Evolutionary conservation across 164 flowering plant genomes (phyloP).

Genomic region (Euptelea pleiosperma): DNA sequence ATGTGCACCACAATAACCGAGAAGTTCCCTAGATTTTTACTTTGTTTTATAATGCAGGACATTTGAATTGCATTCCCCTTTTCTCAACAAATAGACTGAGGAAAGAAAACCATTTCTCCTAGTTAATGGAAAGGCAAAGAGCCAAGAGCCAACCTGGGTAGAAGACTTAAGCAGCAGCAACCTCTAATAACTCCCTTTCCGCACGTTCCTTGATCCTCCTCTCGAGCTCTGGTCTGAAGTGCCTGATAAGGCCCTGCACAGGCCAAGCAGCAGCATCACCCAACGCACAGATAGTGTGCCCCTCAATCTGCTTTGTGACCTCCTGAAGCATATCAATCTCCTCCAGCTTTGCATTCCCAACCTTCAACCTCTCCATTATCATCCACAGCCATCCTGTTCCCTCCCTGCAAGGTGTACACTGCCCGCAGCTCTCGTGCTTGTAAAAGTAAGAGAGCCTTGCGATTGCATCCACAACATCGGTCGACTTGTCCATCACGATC

Average conservation of each 20-base stretch:
- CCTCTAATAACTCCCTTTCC: constrained; percentile 73
- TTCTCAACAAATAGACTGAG: not conserved
- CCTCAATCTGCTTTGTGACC: constrained; percentile 97
- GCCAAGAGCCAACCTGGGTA: constrained; percentile 32
- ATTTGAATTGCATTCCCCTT: too few species aligned
- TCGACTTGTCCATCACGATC: constrained; percentile 98
- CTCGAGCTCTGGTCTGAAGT: constrained; percentile 95
- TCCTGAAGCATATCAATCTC: constrained; percentile 99
- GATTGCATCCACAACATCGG: constrained; percentile 96
- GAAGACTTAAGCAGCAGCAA: constrained; percentile 37
- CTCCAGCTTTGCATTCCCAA: constrained; percentile 89
- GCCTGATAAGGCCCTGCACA: constrained; percentile 95
- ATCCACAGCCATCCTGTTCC: constrained; percentile 99
- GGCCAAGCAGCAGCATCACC: constrained; percentile 99
- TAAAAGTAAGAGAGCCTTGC: constrained; percentile 93
- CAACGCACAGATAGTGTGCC: constrained; percentile 94
- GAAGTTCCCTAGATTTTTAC: too few species aligned
- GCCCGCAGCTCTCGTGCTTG: constrained; percentile 99
- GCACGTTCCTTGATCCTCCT: constrained; percentile 90
- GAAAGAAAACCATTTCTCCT: not conserved
- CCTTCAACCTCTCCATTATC: constrained; percentile 98
- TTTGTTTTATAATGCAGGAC: too few species aligned
- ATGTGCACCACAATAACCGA: too few species aligned
- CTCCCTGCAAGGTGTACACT: constrained; percentile 98
- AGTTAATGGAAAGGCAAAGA: not conserved